These are phyloP conservation scores for Escallonia rubra DNA, from an alignment of 129 eudicot species.

Conservation along the genomic window DNA sequence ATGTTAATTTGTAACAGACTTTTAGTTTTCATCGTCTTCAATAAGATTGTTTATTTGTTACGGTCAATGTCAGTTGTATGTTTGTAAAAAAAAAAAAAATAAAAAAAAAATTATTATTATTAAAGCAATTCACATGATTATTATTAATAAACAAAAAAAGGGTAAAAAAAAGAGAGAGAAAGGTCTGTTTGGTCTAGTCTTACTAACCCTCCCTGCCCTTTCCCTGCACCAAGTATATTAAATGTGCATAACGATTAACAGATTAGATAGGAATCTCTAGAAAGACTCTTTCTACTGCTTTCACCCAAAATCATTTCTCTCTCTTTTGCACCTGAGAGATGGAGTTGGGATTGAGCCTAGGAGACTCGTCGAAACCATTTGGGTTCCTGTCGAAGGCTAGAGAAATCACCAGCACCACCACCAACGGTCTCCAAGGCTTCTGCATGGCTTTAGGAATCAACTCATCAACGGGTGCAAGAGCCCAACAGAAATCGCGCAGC, in stretches of 20 bases:
- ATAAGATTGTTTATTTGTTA: too few species aligned
- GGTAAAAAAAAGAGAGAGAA: conserved; percentile 2
- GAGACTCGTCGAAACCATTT: conserved; percentile 38
- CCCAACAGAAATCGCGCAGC: neutral
- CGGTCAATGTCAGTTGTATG: too few species aligned
- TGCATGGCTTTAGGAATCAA: conserved; percentile 54
- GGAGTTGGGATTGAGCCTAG: conserved; percentile 76
- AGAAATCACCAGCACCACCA: conserved; percentile 6
- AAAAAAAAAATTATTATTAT: too few species aligned
- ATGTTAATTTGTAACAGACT: too few species aligned
- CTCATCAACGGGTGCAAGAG: conserved; percentile 1
- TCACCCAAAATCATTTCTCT: conserved; percentile 29
- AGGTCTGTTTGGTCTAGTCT: conserved; percentile 39
- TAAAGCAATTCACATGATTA: too few species aligned
- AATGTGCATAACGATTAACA: conserved; percentile 12
- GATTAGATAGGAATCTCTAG: conserved; percentile 50
- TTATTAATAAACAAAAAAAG: too few species aligned
- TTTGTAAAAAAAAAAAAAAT: too few species aligned
- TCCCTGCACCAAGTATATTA: conserved; percentile 6
- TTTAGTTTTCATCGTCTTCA: too few species aligned
- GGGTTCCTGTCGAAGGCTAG: conserved; percentile 10
- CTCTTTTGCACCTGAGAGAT: conserved; percentile 23
- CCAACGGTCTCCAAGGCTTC: conserved; percentile 25
- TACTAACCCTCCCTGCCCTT: conserved; percentile 13
- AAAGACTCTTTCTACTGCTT: conserved; percentile 52